Base-by-base conservation (phyloP, 129 eudicot species). In the Arctium lappa region DNA sequence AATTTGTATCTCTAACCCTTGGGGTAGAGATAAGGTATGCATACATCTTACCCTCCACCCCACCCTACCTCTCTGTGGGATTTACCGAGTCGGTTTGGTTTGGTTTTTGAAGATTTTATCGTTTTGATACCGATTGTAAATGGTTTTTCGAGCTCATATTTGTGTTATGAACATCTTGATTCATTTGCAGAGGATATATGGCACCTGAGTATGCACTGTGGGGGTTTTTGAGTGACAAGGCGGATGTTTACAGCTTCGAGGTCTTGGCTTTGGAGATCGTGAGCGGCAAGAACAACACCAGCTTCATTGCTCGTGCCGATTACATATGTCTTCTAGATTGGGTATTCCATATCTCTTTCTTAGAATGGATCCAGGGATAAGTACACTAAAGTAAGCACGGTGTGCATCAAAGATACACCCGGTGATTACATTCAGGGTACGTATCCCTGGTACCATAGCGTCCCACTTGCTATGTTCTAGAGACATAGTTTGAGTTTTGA, bases 201-300 rank as follows among this genome's bases (percentile, higher is more conserved):
- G 97, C 97, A 72, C 97, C 97, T 2, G 94, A 92, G 79, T 92
- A 92, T 33, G 97, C 97, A 16, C 27, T 92, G 2, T 90, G 94
- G 97, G 97, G 94, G 71, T 86, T 87, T 62, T 84, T 92, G 62
- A 92, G 92, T 5, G 86, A 90, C 78, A 92, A 92, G 83, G 94
- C 89, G 5, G 97, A 92, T 79, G 94, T 90, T 65, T 92, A 92
- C 78, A 92, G 97, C 86, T 92, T 87, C 13, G 97, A 94, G 33
- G 88, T 92, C 27, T 88, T 92, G 80, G 87, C 86, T 62, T 78
- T 92, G 90, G 97, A 90, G 87, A 88, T 90, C 31, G 94, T 92
- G 79, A 90, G 94, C 32, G 97, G 97, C n/a, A 90, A 92, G 87
- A 90, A 81, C 87, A 92, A 92, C 88, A 90, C 86, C 74, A 85